Evolutionary conservation across 2,329 filamentous ascomycete genomes (phyloP), one percentile per base, ranked within the genome.

Genomic region (Botrytis cinerea): DNA sequence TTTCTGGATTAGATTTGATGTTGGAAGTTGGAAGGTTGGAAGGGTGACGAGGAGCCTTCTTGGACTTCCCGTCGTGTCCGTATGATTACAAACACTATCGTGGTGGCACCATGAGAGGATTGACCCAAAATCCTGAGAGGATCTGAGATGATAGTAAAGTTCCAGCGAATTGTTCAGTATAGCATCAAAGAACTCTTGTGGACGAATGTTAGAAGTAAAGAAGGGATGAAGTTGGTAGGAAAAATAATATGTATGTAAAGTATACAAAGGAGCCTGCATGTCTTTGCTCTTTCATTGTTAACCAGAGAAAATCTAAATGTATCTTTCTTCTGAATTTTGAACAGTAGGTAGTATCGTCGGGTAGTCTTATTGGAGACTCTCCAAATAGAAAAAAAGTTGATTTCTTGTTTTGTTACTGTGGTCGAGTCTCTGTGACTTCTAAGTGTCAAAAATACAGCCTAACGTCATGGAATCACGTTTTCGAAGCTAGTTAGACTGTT

Each of bases 231-330:
- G 18, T 14, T 16, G 35, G 54, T 59, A 16, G 32, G 18, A 35
- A 4, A 35, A 60, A 22, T 16, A 4, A 32, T 20, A 14, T 35
- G 28, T 60, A 32, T 60, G 18, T 32, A 35, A 60, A 8, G 57
- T 22, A 14, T 12, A 2, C 28, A 18, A 22, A 35, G 0, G 28
- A 35, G 2, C 4, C 10, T 22, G 28, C 1, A 0, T 12, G 0
- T 35, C 8, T 60, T 60, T 35, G 10, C 20, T 32, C 16, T 22
- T 18, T 35, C 22, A 3, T 6, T 35, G 9, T 60, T 2, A 22
- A 22, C 2, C 9, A 32, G 14, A 22, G 1, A 51, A 12, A 22
- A 22, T 32, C 2, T 5, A 18, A 6, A 28, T 54, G 0, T 28
- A 0, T 18, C 7, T 7, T n/a, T 14, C 28, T 28, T 25, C 5